These are phyloP conservation scores for Tuber melanosporum DNA, from an alignment of 495 filamentous ascomycete genomes.

Conservation along the genomic window DNA sequence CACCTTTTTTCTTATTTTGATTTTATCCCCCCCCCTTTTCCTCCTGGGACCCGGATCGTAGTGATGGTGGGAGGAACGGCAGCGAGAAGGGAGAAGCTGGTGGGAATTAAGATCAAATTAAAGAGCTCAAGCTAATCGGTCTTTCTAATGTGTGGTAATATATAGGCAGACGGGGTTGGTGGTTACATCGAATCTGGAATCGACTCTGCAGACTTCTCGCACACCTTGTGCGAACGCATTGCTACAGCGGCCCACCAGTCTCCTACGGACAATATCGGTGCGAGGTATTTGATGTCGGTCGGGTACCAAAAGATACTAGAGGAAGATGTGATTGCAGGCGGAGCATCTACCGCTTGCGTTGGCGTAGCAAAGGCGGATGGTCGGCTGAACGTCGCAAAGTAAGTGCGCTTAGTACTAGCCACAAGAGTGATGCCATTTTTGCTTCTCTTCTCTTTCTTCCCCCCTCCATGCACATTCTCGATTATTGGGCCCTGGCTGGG, in stretches of 20 bases:
- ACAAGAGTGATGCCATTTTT: background rate
- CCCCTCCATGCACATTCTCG: constrained; percentile 9
- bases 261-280: constrained; percentile 50
- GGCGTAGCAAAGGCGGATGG: constrained; percentile 65
- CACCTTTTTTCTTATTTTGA: background rate
- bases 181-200: constrained; percentile 88
- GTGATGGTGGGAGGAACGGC: background rate
- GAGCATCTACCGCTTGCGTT: constrained; percentile 84
- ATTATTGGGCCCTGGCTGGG: background rate
- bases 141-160: constrained; percentile 10
- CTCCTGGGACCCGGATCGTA: constrained; percentile 2
- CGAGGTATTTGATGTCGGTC: constrained; percentile 66
- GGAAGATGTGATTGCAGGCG: constrained; percentile 65
- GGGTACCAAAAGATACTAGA: constrained; percentile 75
- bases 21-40: constrained; percentile 6
- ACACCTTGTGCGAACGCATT: constrained; percentile 90
- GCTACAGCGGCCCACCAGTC: constrained; percentile 57
- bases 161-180: constrained; percentile 74
- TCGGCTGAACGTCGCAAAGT: constrained; percentile 77
- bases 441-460: background rate
- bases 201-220: constrained; percentile 91
- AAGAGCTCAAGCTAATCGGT: background rate
- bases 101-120: constrained; percentile 2
- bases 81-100: constrained; percentile 8
- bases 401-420: constrained; percentile 25